These are phyloP conservation scores for Hymenoscyphus fraxineus DNA, from an alignment of 2,329 filamentous ascomycete genomes.

Conservation along the genomic window DNA sequence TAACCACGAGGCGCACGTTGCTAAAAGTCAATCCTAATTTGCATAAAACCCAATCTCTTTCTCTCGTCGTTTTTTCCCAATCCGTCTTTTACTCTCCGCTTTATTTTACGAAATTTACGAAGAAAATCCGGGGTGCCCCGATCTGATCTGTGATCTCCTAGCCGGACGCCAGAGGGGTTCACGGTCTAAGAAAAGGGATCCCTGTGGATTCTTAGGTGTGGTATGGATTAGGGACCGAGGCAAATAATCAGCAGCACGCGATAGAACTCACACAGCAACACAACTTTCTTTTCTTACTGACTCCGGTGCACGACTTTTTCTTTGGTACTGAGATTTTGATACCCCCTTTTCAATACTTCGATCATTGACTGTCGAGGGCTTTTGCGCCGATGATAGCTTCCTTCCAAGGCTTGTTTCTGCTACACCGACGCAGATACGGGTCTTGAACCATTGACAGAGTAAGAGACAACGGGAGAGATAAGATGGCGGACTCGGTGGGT, in stretches of 20 bases:
- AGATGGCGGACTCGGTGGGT: constrained; percentile 54
- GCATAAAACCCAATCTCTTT: constrained; percentile 6
- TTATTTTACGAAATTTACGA: not conserved
- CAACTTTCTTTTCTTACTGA: not conserved
- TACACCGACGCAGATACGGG: not conserved
- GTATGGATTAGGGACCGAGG: constrained; percentile 8
- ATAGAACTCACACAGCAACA: constrained; percentile 4
- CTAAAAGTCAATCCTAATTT: not conserved
- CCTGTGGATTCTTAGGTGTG: not conserved
- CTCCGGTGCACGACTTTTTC: not conserved
- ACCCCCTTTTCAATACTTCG: not conserved
- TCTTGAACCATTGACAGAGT: not conserved
- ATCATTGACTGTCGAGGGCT: not conserved
- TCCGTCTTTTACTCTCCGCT: not conserved
- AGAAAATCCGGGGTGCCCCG: constrained; percentile 1
- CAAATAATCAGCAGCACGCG: constrained; percentile 11
- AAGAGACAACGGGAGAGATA: constrained; percentile 18
- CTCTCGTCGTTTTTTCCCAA: not conserved
- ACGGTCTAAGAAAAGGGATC: not conserved
- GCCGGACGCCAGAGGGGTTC: constrained; percentile 1
- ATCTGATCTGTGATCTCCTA: not conserved
- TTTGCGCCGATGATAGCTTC: constrained; percentile 11
- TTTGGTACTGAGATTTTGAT: not conserved
- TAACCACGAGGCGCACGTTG: not conserved
- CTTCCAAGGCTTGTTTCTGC: not conserved